Evolutionary conservation across 2,329 filamentous ascomycete genomes (phyloP).

Genomic region (Cryphonectria parasitica): DNA sequence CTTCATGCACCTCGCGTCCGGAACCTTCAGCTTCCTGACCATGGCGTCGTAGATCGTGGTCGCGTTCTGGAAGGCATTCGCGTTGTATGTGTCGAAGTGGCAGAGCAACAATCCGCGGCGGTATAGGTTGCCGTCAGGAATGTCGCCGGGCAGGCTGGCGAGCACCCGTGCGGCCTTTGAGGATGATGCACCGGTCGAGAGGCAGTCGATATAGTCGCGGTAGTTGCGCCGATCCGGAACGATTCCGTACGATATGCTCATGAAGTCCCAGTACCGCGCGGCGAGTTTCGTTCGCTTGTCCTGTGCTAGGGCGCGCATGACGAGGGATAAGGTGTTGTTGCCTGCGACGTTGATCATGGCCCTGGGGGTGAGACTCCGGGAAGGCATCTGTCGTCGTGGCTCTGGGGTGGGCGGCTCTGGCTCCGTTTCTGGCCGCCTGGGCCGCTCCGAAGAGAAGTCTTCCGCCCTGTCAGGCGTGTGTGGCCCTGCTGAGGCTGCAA

Average conservation of each 20-base stretch:
- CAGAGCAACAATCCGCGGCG: slow-evolving; percentile 76
- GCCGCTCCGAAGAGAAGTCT: slow-evolving; percentile 13
- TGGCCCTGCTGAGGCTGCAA: slow-evolving; percentile 7
- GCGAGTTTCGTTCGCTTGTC: slow-evolving; percentile 65
- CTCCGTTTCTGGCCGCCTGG: neutral
- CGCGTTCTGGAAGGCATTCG: slow-evolving; percentile 67
- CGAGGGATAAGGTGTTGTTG: slow-evolving; percentile 66
- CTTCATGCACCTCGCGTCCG: slow-evolving; percentile 56
- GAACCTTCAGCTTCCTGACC: slow-evolving; percentile 46
- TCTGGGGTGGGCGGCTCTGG: neutral
- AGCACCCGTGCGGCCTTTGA: slow-evolving; percentile 64
- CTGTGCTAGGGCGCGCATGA: slow-evolving; percentile 67
- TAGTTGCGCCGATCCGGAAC: slow-evolving; percentile 74
- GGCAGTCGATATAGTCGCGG: slow-evolving; percentile 67
- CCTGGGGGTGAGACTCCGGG: neutral
- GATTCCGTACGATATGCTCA: slow-evolving; percentile 66
- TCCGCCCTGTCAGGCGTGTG: slow-evolving; percentile 1
- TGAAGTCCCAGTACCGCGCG: slow-evolving; percentile 76
- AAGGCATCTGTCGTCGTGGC: neutral
- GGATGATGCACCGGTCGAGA: slow-evolving; percentile 70
- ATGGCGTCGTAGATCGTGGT: slow-evolving; percentile 68
- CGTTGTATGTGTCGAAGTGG: slow-evolving; percentile 75
- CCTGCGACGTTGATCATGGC: slow-evolving; percentile 35
- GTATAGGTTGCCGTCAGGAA: slow-evolving; percentile 60
- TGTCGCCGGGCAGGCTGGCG: slow-evolving; percentile 51